Evolutionary conservation across 2,329 filamentous ascomycete species (phyloP).

Genomic region (Cladophialophora bantiana): DNA sequence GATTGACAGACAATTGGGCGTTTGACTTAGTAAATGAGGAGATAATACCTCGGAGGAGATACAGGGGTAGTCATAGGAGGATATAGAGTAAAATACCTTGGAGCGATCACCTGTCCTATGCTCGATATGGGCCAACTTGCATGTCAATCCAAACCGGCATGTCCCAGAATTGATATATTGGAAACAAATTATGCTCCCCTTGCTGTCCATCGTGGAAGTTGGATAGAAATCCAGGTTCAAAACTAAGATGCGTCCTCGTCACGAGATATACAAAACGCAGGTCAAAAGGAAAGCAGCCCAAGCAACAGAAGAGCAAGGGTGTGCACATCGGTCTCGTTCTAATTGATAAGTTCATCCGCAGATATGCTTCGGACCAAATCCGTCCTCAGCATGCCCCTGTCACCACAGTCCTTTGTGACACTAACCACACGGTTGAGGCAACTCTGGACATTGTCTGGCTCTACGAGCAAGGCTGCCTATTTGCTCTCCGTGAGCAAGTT

Average conservation of each 20-base stretch:
- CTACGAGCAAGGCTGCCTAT: background rate
- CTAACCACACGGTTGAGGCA: background rate
- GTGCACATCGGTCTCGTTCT: background rate
- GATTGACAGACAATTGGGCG: background rate
- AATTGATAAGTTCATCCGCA: background rate
- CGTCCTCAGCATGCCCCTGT: background rate
- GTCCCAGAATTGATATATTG: background rate
- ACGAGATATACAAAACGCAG: background rate
- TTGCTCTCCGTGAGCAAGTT: background rate
- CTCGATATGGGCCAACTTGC: background rate
- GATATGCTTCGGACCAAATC: background rate
- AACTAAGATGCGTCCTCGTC: background rate
- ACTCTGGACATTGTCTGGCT: background rate
- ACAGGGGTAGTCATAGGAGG: background rate
- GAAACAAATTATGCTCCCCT: background rate
- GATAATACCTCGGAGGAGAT: background rate
- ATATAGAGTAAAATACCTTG: background rate
- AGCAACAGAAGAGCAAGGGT: background rate
- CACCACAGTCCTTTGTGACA: background rate
- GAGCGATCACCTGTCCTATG: background rate
- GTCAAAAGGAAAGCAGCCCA: background rate
- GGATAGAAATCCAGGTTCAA: background rate
- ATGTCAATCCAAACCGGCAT: background rate
- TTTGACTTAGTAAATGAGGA: background rate
- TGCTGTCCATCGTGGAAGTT: background rate